A percentile compares a stretch with the other conserved stretches of the same genome.
These are phyloP conservation scores for Epichloe amarillans DNA, from an alignment of 2,329 filamentous ascomycete genomes.

Conservation along the genomic window DNA sequence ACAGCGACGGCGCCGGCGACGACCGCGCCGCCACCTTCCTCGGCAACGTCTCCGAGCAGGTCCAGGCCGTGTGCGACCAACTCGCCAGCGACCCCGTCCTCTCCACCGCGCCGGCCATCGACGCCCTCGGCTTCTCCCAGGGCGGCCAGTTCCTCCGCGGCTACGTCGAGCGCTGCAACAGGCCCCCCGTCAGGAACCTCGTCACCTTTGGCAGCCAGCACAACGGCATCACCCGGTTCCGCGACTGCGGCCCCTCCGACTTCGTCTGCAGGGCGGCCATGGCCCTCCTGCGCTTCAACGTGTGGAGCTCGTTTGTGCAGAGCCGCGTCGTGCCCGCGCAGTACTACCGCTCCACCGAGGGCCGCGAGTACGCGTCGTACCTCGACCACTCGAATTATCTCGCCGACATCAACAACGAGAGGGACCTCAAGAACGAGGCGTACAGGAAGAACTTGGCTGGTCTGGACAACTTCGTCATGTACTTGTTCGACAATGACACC, in stretches of 20 bases:
- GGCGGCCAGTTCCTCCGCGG: slow-evolving; percentile 92
- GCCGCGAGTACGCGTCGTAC: slow-evolving; percentile 49
- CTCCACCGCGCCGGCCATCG: slow-evolving; percentile 67
- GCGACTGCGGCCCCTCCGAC: slow-evolving; percentile 56
- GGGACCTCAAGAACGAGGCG: slow-evolving; percentile 52
- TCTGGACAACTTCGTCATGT: slow-evolving; percentile 75
- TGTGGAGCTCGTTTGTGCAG: slow-evolving; percentile 71
- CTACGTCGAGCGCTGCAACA: slow-evolving; percentile 78
- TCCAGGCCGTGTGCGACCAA: slow-evolving; percentile 64
- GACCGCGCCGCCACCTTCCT: slow-evolving; percentile 82
- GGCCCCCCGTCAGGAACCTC: slow-evolving; percentile 63
- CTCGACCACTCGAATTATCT: slow-evolving; percentile 75
- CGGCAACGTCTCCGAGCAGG: slow-evolving; percentile 73
- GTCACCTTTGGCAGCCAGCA: slow-evolving; percentile 87
- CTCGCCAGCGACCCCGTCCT: slow-evolving; percentile 67
- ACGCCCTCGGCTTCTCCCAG: slow-evolving; percentile 90
- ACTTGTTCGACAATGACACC: slow-evolving; percentile 74
- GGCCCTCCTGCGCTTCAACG: slow-evolving; percentile 63
- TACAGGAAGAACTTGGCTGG: slow-evolving; percentile 60
- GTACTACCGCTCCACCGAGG: slow-evolving; percentile 72
- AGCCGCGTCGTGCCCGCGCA: slow-evolving; percentile 76
- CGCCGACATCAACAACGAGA: slow-evolving; percentile 94
- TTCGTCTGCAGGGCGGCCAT: slow-evolving; percentile 72
- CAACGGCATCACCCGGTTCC: slow-evolving; percentile 80
- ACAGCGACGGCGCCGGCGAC: slow-evolving; percentile 30